Percentiles rank a stretch among this genome's conserved stretches.
phyloP scores from a whole-genome alignment of 169 alveolate species.

The Theileria annulata region DNA sequence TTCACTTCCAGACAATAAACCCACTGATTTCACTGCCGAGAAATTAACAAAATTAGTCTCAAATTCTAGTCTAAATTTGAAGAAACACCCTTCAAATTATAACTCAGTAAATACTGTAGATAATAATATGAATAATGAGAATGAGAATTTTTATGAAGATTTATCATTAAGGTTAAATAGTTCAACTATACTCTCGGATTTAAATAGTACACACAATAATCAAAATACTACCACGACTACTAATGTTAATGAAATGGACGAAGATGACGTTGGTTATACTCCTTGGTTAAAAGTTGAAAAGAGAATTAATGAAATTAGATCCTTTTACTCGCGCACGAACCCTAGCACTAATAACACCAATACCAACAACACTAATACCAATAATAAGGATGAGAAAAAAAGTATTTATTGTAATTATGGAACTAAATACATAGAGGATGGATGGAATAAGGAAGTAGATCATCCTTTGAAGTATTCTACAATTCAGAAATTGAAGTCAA shows the following conservation, averaged over 20 bases:
- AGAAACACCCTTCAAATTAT: not conserved
- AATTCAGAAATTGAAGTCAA: slow-evolving; percentile 13
- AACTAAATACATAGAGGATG: slow-evolving; percentile 29
- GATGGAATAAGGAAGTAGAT: slow-evolving; percentile 40
- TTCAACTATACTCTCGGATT: not conserved
- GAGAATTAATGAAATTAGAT: slow-evolving; percentile 59
- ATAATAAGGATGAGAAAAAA: not conserved
- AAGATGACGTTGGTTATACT: slow-evolving; percentile 42
- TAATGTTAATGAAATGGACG: not conserved
- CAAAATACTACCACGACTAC: not conserved
- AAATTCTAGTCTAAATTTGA: not conserved
- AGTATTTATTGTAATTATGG: slow-evolving; percentile 50
- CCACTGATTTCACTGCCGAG: not conserved
- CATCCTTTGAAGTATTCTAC: slow-evolving; percentile 40
- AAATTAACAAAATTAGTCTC: slow-evolving; percentile 8
- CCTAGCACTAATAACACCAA: not conserved
- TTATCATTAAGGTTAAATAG: not conserved
- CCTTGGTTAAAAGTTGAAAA: slow-evolving; percentile 61
- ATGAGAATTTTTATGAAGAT: not conserved
- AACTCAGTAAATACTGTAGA: not conserved
- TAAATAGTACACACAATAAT: not conserved
- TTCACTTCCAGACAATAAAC: not conserved
- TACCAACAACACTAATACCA: slow-evolving; percentile 7
- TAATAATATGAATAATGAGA: not conserved
- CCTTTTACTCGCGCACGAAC: slow-evolving; percentile 20